These are phyloP conservation scores for Phtheirospermum japonicum DNA, from an alignment of 257 asterid genomes.

Conservation along the genomic window DNA sequence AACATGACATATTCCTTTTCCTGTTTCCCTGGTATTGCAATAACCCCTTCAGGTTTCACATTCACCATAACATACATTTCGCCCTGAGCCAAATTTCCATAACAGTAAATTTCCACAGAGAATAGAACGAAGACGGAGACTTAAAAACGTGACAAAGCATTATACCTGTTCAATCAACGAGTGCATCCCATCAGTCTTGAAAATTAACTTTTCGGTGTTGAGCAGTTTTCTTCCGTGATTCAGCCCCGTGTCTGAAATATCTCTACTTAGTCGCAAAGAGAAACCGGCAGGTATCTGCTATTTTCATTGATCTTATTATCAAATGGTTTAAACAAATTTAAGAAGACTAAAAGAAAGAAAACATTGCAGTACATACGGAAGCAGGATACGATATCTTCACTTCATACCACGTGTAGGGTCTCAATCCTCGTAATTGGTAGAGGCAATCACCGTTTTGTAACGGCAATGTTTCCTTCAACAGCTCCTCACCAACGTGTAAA, in stretches of 20 bases:
- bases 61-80: conserved; percentile 51
- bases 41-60: conserved; percentile 77
- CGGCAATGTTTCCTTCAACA: conserved; percentile 53
- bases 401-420: conserved; percentile 71
- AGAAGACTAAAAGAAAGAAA: not conserved
- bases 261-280: conserved; percentile 61
- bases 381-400: conserved; percentile 97
- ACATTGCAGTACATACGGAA: conserved; percentile 69
- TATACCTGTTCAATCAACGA: conserved; percentile 42
- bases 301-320: conserved; percentile 25
- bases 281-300: conserved; percentile 79
- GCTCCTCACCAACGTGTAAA: conserved; percentile 62
- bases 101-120: conserved; percentile 11
- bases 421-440: conserved; percentile 66
- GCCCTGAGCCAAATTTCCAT: conserved; percentile 42
- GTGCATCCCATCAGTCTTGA: conserved; percentile 44
- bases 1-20: conserved; percentile 53
- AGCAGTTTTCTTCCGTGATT: conserved; percentile 70
- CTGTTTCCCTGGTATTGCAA: conserved; percentile 59
- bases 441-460: conserved; percentile 58
- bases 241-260: conserved; percentile 39
- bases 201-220: conserved; percentile 80
- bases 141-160: not conserved
- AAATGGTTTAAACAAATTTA: conserved; percentile 8
- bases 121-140: conserved; percentile 2